These are phyloP conservation scores for Fusarium chuoi DNA, from an alignment of 2,329 filamentous ascomycete genomes.

Conservation along the genomic window DNA sequence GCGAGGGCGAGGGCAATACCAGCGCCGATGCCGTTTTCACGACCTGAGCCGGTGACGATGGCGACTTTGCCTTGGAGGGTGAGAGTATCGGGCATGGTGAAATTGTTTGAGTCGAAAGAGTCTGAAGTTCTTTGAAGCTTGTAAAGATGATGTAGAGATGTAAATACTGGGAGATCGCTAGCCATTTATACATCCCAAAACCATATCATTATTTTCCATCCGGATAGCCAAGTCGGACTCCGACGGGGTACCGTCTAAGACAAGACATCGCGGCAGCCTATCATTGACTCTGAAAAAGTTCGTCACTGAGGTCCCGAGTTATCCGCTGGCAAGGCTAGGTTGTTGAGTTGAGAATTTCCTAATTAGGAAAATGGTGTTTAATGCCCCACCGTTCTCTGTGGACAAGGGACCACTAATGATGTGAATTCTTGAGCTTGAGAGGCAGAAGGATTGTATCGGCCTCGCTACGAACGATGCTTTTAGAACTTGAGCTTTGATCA, in stretches of 20 bases:
- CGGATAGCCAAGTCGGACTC: not conserved
- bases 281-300: not conserved
- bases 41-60: constrained; percentile 58
- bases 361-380: constrained; percentile 14
- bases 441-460: not conserved
- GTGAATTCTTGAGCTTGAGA: too few species aligned
- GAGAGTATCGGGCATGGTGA: constrained; percentile 46
- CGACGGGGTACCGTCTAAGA: not conserved
- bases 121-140: too few species aligned
- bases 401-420: not conserved
- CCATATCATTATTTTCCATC: not conserved
- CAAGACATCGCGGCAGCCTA: rapidly evolving
- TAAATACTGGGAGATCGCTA: too few species aligned
- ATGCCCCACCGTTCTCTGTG: not conserved
- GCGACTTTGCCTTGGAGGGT: constrained; percentile 54
- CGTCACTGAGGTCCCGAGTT: not conserved
- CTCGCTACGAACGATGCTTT: rapidly evolving
- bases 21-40: constrained; percentile 57
- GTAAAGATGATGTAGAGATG: rapidly evolving
- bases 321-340: not conserved
- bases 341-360: constrained; percentile 10
- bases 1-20: constrained; percentile 54
- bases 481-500: rapidly evolving
- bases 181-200: not conserved
- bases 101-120: rapidly evolving